Evolutionary conservation across 345 rosid species (phyloP).

Genomic region (Psidium friedrichsthalianum): DNA sequence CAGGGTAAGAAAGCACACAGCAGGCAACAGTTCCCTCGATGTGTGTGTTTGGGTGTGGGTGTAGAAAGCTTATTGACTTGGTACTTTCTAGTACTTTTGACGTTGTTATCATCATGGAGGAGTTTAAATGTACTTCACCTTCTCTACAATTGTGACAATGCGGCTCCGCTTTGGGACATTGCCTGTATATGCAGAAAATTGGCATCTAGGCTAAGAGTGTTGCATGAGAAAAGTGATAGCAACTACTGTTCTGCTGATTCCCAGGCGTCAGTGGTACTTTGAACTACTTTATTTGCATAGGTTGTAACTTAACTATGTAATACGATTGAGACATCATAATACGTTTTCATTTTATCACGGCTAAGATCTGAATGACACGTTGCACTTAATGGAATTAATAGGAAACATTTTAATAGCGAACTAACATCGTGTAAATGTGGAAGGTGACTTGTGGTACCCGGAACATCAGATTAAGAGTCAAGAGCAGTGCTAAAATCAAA

Average conservation of each 20-base stretch:
- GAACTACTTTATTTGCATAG: background rate
- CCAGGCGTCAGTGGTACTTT: background rate
- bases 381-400: constrained; percentile 2
- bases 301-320: background rate
- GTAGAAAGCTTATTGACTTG: background rate
- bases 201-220: background rate
- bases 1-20: constrained; percentile 37
- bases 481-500: constrained; percentile 70
- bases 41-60: background rate
- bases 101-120: background rate
- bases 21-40: background rate
- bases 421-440: background rate
- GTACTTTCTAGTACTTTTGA: background rate
- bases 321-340: background rate
- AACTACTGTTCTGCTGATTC: background rate
- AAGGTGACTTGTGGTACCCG: constrained; percentile 88
- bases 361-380: background rate
- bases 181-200: background rate
- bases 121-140: background rate
- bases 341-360: background rate
- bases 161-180: background rate
- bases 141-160: background rate
- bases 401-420: constrained; percentile 14
- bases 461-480: constrained; percentile 77
- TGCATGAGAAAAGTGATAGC: background rate